These are phyloP conservation scores for Aureobasidium vineae DNA, from an alignment of 2,329 filamentous ascomycete genomes.

Conservation along the genomic window DNA sequence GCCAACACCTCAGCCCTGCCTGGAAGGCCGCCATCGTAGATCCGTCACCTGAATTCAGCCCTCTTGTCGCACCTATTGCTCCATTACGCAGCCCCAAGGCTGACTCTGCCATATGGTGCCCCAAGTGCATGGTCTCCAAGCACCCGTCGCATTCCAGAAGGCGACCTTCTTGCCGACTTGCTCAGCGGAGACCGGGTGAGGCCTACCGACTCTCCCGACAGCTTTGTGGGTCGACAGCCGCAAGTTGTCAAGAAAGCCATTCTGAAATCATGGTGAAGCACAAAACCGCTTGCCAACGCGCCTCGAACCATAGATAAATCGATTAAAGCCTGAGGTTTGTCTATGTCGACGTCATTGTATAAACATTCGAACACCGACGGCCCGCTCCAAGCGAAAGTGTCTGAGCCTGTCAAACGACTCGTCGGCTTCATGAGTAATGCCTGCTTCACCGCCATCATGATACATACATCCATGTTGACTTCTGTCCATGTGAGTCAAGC, in stretches of 20 bases:
- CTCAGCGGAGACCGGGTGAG: not conserved
- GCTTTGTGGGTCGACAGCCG: not conserved
- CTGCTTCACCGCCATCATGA: not conserved
- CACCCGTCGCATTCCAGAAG: not conserved
- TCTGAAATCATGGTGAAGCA: slow-evolving; percentile 17
- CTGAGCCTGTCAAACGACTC: slow-evolving; percentile 2
- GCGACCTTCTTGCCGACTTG: not conserved
- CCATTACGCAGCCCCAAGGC: not conserved
- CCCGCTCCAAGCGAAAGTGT: not conserved
- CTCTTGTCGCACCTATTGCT: not conserved
- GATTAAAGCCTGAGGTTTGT: not conserved
- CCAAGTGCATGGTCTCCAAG: not conserved
- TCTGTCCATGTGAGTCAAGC: not conserved
- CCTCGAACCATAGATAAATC: not conserved
- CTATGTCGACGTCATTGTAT: not conserved
- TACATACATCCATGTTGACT: not conserved
- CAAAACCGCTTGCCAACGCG: not conserved
- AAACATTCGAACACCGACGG: not conserved
- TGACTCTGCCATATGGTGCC: not conserved
- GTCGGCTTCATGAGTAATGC: slow-evolving; percentile 1
- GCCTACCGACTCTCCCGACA: not conserved
- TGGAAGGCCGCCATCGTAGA: not conserved
- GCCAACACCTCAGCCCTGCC: slow-evolving; percentile 6
- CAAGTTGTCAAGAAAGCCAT: not conserved
- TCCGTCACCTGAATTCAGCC: not conserved